Percentiles rank a stretch among this genome's conserved stretches.
Evolutionary conservation across 1,284 basidiomycete species (phyloP).

Genomic region (Hypsizygus ulmarius): DNA sequence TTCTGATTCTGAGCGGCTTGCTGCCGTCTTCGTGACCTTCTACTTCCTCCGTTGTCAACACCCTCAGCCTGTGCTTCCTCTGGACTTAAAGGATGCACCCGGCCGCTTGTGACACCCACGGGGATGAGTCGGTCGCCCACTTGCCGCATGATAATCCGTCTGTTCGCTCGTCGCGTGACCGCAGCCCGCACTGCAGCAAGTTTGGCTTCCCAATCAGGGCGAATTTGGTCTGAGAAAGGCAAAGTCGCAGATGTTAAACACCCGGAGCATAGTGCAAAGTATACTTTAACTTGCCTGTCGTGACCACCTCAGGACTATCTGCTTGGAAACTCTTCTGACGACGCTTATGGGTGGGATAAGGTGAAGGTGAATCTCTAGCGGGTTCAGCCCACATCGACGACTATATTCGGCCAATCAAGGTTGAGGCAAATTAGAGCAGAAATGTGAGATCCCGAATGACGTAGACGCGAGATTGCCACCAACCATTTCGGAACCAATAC

Average conservation of each 20-base stretch:
- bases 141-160: conserved; percentile 97
- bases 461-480: conserved; percentile 23
- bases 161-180: conserved; percentile 86
- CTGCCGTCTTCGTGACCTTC: conserved; percentile 56
- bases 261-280: neutral
- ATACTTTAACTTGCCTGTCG: conserved; percentile 61
- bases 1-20: conserved; percentile 55
- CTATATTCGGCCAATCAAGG: conserved; percentile 17
- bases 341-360: conserved; percentile 56
- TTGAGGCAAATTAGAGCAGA: neutral
- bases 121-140: conserved; percentile 97
- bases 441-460: neutral
- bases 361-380: conserved; percentile 37
- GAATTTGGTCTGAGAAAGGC: conserved; percentile 72
- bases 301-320: conserved; percentile 85
- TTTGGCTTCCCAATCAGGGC: conserved; percentile 94
- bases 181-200: conserved; percentile 85
- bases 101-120: conserved; percentile 87
- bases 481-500: conserved; percentile 71
- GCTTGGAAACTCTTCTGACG: conserved; percentile 77
- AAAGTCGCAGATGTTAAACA: neutral
- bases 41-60: conserved; percentile 53
- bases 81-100: conserved; percentile 63
- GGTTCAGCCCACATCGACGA: conserved; percentile 40
- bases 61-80: conserved; percentile 49